These are phyloP conservation scores for Coniochaeta sp. DNA, from an alignment of 2,329 filamentous ascomycete genomes.

Conservation along the genomic window DNA sequence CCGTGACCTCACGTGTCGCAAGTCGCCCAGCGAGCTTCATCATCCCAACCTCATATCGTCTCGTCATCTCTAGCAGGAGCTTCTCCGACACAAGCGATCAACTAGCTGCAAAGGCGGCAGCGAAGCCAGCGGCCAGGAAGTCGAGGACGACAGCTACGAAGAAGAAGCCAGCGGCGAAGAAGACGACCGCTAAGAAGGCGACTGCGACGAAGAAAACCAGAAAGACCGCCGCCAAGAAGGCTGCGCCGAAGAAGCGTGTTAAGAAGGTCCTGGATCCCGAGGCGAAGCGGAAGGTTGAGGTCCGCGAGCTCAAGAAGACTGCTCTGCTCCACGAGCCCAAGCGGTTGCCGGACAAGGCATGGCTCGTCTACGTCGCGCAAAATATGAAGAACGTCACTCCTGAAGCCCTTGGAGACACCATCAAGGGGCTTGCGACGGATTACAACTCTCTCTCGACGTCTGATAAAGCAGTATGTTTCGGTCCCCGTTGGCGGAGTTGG, in stretches of 20 bases:
- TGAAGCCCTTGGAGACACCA: constrained; percentile 4
- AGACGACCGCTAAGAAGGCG: constrained; percentile 13
- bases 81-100: constrained; percentile 16
- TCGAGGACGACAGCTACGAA: constrained; percentile 13
- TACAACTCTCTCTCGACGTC: constrained; percentile 32
- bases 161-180: constrained; percentile 17
- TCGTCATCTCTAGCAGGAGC: constrained; percentile 8
- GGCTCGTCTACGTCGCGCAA: constrained; percentile 29
- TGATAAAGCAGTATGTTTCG: constrained; percentile 35
- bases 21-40: neutral
- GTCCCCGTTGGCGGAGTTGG: neutral
- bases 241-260: constrained; percentile 10
- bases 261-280: constrained; percentile 28
- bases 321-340: constrained; percentile 33
- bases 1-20: constrained; percentile 6
- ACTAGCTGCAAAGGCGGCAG: constrained; percentile 11
- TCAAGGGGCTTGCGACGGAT: constrained; percentile 16
- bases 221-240: constrained; percentile 14
- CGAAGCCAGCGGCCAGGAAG: constrained; percentile 5
- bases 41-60: neutral
- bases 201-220: constrained; percentile 9
- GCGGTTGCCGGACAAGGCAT: constrained; percentile 21
- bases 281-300: constrained; percentile 24
- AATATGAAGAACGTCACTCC: constrained; percentile 12
- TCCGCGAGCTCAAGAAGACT: constrained; percentile 28